Conservation (phyloP, 1,139 yeast species). For the Zygosaccharomyces sapae region DNA sequence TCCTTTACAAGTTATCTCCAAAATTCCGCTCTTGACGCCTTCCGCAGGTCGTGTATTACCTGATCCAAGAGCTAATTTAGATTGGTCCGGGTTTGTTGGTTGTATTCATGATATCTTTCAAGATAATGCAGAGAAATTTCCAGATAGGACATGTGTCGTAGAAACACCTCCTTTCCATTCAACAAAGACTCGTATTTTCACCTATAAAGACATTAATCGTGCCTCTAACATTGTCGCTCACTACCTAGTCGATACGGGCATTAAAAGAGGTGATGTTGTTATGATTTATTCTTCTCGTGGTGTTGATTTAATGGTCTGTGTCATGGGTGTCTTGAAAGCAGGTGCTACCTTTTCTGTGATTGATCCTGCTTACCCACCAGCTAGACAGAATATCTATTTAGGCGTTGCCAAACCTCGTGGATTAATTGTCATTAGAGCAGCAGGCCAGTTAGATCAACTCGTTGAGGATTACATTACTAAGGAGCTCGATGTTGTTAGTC, state of each 20-base stretch:
- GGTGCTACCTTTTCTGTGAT: conserved; percentile 98
- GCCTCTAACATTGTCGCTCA: conserved; percentile 95
- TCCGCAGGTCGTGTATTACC: conserved; percentile 63
- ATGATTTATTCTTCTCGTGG: conserved; percentile 98
- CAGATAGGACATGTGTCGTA: conserved; percentile 84
- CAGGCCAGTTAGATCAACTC: conserved; percentile 71
- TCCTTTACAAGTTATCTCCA: conserved; percentile 48
- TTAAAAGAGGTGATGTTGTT: conserved; percentile 86
- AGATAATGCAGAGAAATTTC: conserved; percentile 74
- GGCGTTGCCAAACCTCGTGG: conserved; percentile 93
- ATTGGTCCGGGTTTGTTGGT: conserved; percentile 89
- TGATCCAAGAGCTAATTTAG: conserved; percentile 80
- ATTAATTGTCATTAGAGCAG: conserved; percentile 81
- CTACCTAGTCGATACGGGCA: conserved; percentile 74
- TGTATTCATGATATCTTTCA: conserved; percentile 94
- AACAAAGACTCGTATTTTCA: conserved; percentile 64
- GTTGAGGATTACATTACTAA: conserved; percentile 72
- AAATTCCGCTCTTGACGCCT: conserved; percentile 62
- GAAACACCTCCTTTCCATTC: conserved; percentile 70
- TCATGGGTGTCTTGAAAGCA: conserved; percentile 95
- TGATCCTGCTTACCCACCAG: conserved; percentile 98
- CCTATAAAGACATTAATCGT: conserved; percentile 80
- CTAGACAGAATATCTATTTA: conserved; percentile 88
- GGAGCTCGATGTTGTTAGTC: conserved; percentile 66
- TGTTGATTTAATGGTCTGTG: conserved; percentile 93